Evolutionary conservation across 371 early-diverging fungal species (phyloP).

Genomic region (Massospora cicadina): DNA sequence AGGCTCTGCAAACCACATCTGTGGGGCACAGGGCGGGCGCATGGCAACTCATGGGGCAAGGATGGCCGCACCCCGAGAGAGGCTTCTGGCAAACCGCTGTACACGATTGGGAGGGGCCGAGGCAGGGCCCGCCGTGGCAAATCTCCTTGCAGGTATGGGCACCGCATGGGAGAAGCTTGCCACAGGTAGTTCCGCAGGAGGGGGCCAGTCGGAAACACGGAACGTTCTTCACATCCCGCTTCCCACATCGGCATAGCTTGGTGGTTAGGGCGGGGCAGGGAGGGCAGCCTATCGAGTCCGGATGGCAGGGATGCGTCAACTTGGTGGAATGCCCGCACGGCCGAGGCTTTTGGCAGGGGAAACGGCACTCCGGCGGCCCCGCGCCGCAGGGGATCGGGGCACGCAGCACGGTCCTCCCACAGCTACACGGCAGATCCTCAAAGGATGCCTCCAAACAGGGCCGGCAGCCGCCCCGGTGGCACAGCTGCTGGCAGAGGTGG

Average conservation of each 20-base stretch:
- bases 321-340: conserved; percentile 51
- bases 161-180: conserved; percentile 37
- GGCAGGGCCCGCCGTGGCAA: conserved; percentile 55
- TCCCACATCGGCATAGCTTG: conserved; percentile 52
- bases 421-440: conserved; percentile 49
- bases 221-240: conserved; percentile 38
- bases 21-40: conserved; percentile 40
- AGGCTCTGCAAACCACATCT: conserved; percentile 28
- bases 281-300: conserved; percentile 48
- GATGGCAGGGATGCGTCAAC: conserved; percentile 56
- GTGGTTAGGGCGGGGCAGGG: conserved; percentile 47
- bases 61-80: conserved; percentile 47
- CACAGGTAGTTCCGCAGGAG: conserved; percentile 52
- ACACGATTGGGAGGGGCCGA: conserved; percentile 26
- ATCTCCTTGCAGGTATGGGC: conserved; percentile 45
- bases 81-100: conserved; percentile 36
- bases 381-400: conserved; percentile 64
- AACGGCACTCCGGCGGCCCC: conserved; percentile 38
- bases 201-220: conserved; percentile 48
- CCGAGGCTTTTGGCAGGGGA: conserved; percentile 38
- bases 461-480: conserved; percentile 46
- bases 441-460: conserved; percentile 31
- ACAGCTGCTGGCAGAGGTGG: conserved; percentile 48
- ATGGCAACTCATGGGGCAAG: conserved; percentile 43
- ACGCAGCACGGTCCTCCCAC: conserved; percentile 47